Base-by-base conservation (phyloP, 352 stramenopile species). In the Pythium utonaiense region DNA sequence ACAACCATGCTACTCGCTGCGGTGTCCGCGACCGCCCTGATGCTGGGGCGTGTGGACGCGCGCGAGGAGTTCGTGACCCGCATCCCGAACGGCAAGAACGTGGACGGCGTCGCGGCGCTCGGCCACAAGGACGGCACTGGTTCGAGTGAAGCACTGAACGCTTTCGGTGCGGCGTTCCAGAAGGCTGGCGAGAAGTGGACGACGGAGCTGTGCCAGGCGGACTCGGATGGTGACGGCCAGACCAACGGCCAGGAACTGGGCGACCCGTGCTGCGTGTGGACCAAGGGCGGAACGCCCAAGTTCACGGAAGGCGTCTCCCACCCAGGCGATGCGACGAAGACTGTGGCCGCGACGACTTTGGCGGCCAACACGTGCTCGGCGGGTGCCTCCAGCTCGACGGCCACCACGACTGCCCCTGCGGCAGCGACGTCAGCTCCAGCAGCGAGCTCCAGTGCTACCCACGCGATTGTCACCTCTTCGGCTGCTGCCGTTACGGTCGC, bases 211-310 rank as follows among this genome's bases (percentile, higher is more conserved):
- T 87, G 78, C 62, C 14, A 76, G 49, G 56, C 54, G 9, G 77
- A 88, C 54, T 71, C 57, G 16, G 77, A 87, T 52, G 71, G 71
- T n/a, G 78, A 88, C 51, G 76, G 73, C 10, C 55, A 66, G n/a
- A 86, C 67, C 28, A 87, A 88, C 53, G 78, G 77, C 36, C 33
- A 80, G 59, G 78, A 88, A 36, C 68, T 87, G 1, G 78, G 74
- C 21, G 78, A 87, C 58, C 77, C 74, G 31, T 67, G 64, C 57
- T 86, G 74, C 47, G 30, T 53, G 28, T 81, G 66, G 64, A 57
- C 21, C 42, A 22, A 24, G 16, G 41, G 40, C 14, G 27, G n/a
- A 14, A 45, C 17, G 8, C 40, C 41, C 4, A 31, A 21, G 9
- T 58, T 34, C 22, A 58, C 36, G 12, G 14, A 2, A 24, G 52